Evolutionary conservation across 2,329 filamentous ascomycete species (phyloP).

Genomic region (Epichloe sibirici): DNA sequence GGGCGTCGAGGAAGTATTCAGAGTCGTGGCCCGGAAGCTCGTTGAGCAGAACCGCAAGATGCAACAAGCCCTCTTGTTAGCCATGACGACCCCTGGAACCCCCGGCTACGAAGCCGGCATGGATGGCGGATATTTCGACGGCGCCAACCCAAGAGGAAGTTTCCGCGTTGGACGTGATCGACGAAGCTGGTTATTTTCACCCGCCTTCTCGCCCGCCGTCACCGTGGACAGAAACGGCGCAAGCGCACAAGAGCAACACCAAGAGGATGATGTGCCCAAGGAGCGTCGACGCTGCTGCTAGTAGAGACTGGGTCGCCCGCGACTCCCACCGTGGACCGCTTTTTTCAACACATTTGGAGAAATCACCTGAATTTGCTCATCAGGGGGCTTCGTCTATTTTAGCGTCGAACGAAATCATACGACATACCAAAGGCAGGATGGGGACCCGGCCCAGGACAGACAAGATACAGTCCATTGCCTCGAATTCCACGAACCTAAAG

Average conservation of each 20-base stretch:
- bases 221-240: conserved; percentile 31
- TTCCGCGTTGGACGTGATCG: conserved; percentile 47
- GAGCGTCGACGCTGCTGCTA: conserved; percentile 20
- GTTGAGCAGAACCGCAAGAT: conserved; percentile 53
- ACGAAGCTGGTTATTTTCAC: conserved; percentile 47
- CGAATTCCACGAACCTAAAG: too few species aligned
- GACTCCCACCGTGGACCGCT: too few species aligned
- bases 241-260: conserved; percentile 15
- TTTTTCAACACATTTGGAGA: too few species aligned
- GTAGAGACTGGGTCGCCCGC: not conserved
- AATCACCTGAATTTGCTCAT: too few species aligned
- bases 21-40: conserved; percentile 51
- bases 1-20: conserved; percentile 92
- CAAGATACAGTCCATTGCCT: too few species aligned
- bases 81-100: conserved; percentile 39
- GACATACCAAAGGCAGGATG: too few species aligned
- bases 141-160: conserved; percentile 32
- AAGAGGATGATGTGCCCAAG: conserved; percentile 12
- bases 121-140: conserved; percentile 41
- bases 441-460: too few species aligned
- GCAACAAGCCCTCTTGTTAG: conserved; percentile 45
- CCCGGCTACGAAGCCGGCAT: conserved; percentile 33
- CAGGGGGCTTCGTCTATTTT: too few species aligned
- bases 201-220: conserved; percentile 38
- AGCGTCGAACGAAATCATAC: too few species aligned